phyloP scores from a whole-genome alignment of 208 protist genomes.

The Acanthamoeba healyi region DNA sequence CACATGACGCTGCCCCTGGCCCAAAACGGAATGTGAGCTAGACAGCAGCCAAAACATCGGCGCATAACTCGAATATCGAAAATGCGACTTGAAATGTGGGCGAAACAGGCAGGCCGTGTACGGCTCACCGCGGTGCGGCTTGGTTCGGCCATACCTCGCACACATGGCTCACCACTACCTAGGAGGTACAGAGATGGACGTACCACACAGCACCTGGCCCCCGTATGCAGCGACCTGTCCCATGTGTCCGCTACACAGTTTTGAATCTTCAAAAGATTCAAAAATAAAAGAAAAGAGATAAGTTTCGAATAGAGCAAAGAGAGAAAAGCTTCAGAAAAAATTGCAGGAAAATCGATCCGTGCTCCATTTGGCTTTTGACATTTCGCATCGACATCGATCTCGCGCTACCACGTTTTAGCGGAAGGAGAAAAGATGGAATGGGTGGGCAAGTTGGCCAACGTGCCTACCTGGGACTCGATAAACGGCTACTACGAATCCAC shows the following conservation, averaged over 20 bases:
- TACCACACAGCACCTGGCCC: too few relatives aligned
- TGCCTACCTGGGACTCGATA: neutral
- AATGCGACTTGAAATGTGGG: neutral
- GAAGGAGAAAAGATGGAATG: neutral
- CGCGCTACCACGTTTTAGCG: neutral
- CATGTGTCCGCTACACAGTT: neutral
- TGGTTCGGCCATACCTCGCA: too few relatives aligned
- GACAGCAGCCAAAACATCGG: too few relatives aligned
- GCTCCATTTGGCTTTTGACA: neutral
- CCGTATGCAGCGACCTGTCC: neutral
- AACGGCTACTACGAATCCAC: constrained; percentile 10
- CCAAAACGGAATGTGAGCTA: neutral
- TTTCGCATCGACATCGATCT: neutral
- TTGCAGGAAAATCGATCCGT: neutral
- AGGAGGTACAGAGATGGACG: neutral
- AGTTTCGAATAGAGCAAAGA: too few relatives aligned
- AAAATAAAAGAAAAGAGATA: neutral
- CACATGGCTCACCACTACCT: too few relatives aligned
- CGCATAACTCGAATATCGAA: neutral
- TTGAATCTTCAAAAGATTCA: neutral
- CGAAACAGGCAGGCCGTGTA: neutral
- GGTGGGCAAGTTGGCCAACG: neutral
- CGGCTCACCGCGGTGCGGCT: neutral
- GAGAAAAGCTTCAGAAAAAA: too few relatives aligned
- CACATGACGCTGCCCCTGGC: too few relatives aligned